These are phyloP conservation scores for Paramarasmius palmivorus DNA, from an alignment of 1,284 basidiomycete genomes.

Conservation along the genomic window DNA sequence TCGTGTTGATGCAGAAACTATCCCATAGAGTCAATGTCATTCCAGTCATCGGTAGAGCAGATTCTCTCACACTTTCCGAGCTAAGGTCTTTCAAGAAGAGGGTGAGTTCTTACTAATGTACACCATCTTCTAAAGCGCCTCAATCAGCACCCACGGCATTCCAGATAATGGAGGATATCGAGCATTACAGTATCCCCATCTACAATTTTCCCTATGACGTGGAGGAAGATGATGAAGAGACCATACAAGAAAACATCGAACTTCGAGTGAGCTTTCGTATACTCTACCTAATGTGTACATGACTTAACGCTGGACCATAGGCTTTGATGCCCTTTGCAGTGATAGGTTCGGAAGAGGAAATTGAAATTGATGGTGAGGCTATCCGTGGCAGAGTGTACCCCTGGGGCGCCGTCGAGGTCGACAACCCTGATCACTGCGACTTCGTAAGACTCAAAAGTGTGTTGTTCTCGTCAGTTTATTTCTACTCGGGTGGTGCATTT, in stretches of 20 bases:
- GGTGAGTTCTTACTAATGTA: conserved; percentile 43
- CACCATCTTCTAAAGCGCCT: not conserved
- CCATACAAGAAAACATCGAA: conserved; percentile 93
- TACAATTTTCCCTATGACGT: conserved; percentile 99
- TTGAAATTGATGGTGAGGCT: conserved; percentile 85
- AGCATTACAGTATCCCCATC: conserved; percentile 94
- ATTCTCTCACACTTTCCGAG: conserved; percentile 87
- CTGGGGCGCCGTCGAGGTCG: conserved; percentile 97
- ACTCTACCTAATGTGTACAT: not conserved
- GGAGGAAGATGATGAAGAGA: conserved; percentile 98
- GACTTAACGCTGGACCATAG: conserved; percentile 33
- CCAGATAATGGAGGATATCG: conserved; percentile 97
- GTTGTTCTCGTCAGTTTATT: conserved; percentile 66
- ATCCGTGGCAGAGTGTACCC: conserved; percentile 92
- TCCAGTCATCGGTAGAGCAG: conserved; percentile 95
- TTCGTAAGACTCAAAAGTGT: conserved; percentile 87
- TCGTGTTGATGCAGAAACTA: conserved; percentile 92
- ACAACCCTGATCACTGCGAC: conserved; percentile 96
- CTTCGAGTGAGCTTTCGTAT: conserved; percentile 57
- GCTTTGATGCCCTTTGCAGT: conserved; percentile 92
- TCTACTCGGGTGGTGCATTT: not conserved
- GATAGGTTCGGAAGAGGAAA: conserved; percentile 94
- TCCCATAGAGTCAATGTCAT: conserved; percentile 98
- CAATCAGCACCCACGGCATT: conserved; percentile 5
- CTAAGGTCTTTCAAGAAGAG: conserved; percentile 93